Percentiles rank a stretch among this genome's conserved stretches.
Conservation (phyloP, 257 asterid species). For the Agastache rugosa region DNA sequence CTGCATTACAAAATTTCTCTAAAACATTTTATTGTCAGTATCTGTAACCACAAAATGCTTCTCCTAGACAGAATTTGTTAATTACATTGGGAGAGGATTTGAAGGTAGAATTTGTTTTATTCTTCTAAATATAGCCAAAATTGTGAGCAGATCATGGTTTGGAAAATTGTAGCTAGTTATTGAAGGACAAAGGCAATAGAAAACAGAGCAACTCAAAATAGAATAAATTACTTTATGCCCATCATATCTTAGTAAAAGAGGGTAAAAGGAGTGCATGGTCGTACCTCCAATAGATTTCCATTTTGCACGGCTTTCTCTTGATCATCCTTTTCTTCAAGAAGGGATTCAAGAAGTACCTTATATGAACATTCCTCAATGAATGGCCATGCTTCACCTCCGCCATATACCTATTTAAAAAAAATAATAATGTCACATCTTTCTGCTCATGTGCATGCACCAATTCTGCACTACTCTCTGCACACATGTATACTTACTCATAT, state of each 20-base stretch:
- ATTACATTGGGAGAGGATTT: background rate
- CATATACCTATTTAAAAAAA: background rate
- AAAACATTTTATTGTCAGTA: background rate
- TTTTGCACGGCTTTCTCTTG: slow-evolving; percentile 17
- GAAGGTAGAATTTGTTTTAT: background rate
- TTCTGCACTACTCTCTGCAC: background rate
- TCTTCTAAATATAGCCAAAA: background rate
- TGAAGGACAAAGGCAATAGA: background rate
- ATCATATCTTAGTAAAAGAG: background rate
- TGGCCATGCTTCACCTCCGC: slow-evolving; percentile 28
- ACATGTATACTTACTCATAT: background rate
- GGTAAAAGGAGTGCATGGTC: slow-evolving; percentile 10
- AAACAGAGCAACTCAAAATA: background rate
- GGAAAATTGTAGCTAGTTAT: background rate
- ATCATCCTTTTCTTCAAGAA: slow-evolving; percentile 19
- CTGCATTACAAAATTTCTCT: background rate
- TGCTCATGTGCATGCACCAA: background rate
- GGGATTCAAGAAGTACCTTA: slow-evolving; percentile 9
- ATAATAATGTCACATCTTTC: background rate
- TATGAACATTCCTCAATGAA: slow-evolving; percentile 12
- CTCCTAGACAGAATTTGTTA: background rate
- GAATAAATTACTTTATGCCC: background rate
- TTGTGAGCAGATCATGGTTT: background rate
- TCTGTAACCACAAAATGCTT: slow-evolving; percentile 5
- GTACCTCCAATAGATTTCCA: slow-evolving; percentile 38